A percentile compares a stretch with the other conserved stretches of the same genome.
Conservation (phyloP, 1,139 yeast species). For the Lodderomyces metapsilosis region DNA sequence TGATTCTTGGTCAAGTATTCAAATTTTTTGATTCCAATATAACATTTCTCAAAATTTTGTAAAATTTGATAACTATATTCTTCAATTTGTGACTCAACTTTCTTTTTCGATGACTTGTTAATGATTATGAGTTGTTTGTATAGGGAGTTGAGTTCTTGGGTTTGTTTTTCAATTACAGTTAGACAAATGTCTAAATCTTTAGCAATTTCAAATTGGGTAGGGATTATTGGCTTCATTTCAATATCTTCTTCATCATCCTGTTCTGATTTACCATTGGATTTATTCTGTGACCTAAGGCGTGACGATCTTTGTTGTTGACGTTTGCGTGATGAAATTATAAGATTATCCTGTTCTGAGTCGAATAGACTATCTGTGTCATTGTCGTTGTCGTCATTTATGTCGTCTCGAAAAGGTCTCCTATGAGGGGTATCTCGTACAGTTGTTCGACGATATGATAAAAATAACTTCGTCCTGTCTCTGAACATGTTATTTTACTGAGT, state of each 20-base stretch:
- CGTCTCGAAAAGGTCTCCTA: conserved; percentile 23
- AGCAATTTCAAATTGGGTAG: conserved; percentile 73
- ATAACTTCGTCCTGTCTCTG: conserved; percentile 72
- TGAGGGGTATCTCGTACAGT: conserved; percentile 46
- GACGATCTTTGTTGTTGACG: conserved; percentile 1
- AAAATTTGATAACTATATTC: conserved; percentile 72
- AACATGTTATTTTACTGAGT: conserved; percentile 53
- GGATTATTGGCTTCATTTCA: conserved; percentile 62
- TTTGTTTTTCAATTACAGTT: conserved; percentile 44
- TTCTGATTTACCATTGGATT: no score
- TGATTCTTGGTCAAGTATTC: conserved; percentile 48
- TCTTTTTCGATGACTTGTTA: conserved; percentile 74
- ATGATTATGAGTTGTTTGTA: conserved; percentile 85
- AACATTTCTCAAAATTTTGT: conserved; percentile 71
- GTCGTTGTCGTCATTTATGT: conserved; percentile 54
- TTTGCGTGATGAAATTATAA: conserved; percentile 24
- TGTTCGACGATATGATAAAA: conserved; percentile 69
- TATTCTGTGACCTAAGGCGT: background rate
- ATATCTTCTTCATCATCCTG: conserved; percentile 23
- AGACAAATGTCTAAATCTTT: conserved; percentile 68
- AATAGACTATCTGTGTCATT: conserved; percentile 32
- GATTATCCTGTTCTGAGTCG: conserved; percentile 35
- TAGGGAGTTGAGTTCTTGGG: conserved; percentile 58
- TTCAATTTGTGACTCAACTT: conserved; percentile 69
- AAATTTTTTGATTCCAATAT: conserved; percentile 68